These are phyloP conservation scores for Phytophthora pseudosyringae DNA, from an alignment of 352 stramenopile genomes.

Conservation along the genomic window DNA sequence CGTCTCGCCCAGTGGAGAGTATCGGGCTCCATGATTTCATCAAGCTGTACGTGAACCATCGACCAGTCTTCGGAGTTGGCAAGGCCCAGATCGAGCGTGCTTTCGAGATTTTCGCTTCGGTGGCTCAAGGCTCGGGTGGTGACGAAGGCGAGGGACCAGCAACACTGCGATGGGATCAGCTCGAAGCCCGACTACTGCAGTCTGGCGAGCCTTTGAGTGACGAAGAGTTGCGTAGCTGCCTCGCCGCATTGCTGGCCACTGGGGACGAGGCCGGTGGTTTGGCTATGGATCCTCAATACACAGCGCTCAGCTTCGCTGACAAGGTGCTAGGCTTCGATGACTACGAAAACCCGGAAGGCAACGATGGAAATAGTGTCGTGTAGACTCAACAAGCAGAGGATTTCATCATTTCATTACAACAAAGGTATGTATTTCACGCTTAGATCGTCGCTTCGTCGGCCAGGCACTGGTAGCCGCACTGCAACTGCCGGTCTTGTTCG, in stretches of 20 bases:
- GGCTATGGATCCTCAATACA: conserved; percentile 60
- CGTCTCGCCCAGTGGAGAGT: conserved; percentile 67
- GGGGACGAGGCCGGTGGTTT: conserved; percentile 27
- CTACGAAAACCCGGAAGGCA: conserved; percentile 50
- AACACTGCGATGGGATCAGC: conserved; percentile 62
- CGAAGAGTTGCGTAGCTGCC: conserved; percentile 82
- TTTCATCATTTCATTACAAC: neutral
- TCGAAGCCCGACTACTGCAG: conserved; percentile 71
- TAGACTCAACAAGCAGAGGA: neutral
- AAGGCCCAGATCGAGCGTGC: conserved; percentile 83
- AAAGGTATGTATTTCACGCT: conserved; percentile 12
- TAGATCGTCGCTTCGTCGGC: conserved; percentile 23
- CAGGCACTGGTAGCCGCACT: conserved; percentile 27
- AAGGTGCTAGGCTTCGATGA: conserved; percentile 92
- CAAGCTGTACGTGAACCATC: conserved; percentile 94
- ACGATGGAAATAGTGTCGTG: neutral
- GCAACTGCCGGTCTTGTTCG: conserved; percentile 25
- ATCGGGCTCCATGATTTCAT: conserved; percentile 84
- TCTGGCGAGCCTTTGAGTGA: conserved; percentile 81
- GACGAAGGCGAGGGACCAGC: conserved; percentile 16
- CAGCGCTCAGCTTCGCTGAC: conserved; percentile 74
- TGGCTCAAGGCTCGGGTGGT: conserved; percentile 1
- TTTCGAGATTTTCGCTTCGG: conserved; percentile 59
- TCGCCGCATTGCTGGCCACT: conserved; percentile 71
- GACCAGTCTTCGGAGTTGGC: conserved; percentile 86